These are phyloP conservation scores for Dactylella cylindrospora DNA, from an alignment of 2,329 filamentous ascomycete genomes.

Conservation along the genomic window DNA sequence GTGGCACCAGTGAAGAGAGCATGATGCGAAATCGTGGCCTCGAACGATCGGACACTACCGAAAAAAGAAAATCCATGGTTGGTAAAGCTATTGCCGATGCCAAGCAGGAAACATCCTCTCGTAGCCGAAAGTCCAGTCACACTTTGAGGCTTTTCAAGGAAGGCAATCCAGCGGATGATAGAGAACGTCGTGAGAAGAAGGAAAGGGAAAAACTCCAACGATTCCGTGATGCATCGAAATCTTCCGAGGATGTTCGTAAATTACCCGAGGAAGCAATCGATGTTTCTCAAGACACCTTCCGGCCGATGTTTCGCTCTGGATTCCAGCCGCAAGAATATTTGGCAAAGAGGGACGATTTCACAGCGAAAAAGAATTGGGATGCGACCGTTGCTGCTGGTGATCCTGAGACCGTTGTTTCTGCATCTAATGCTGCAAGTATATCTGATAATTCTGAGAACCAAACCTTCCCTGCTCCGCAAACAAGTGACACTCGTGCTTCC, in stretches of 20 bases:
- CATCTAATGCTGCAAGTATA: slow-evolving; percentile 43
- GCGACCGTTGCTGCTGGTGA: slow-evolving; percentile 16
- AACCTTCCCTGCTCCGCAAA: slow-evolving; percentile 40
- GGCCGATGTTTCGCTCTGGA: slow-evolving; percentile 26
- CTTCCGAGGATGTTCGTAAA: slow-evolving; percentile 33
- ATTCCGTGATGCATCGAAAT: slow-evolving; percentile 33
- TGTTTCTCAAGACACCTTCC: slow-evolving; percentile 28
- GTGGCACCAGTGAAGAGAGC: slow-evolving; percentile 26
- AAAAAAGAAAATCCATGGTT: slow-evolving; percentile 40
- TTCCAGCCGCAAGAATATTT: slow-evolving; percentile 28
- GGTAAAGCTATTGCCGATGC: slow-evolving; percentile 41
- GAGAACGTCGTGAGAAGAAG: slow-evolving; percentile 47
- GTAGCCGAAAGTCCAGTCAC: slow-evolving; percentile 69
- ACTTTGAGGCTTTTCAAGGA: slow-evolving; percentile 69
- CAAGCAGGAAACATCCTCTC: slow-evolving; percentile 51
- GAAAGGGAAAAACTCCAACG: slow-evolving; percentile 59
- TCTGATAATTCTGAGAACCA: slow-evolving; percentile 44
- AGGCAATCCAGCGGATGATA: slow-evolving; percentile 52
- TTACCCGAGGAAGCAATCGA: slow-evolving; percentile 43
- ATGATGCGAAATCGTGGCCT: slow-evolving; percentile 10
- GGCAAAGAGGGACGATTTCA: slow-evolving; percentile 11
- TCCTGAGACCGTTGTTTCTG: slow-evolving; percentile 42
- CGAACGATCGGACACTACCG: slow-evolving; percentile 22
- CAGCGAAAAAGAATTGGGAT: slow-evolving; percentile 29
- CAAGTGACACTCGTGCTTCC: slow-evolving; percentile 42